Evolutionary conservation across 257 asterid species (phyloP).

Genomic region (Solanum medicagineum): DNA sequence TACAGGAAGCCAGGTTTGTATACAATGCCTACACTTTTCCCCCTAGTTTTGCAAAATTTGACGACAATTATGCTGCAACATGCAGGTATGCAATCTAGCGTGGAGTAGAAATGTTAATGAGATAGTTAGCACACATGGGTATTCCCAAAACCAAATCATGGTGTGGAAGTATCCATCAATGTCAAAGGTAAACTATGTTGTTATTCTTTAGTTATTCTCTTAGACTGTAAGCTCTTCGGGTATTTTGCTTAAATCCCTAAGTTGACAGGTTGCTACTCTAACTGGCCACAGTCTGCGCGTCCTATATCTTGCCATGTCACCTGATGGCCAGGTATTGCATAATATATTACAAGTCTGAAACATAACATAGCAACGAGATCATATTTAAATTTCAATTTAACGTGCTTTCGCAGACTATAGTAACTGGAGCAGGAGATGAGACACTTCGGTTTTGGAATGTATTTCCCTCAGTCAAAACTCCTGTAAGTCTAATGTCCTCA

Average conservation of each 20-base stretch:
- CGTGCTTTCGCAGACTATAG: conserved; percentile 54
- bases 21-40: background rate
- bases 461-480: conserved; percentile 73
- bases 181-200: conserved; percentile 44
- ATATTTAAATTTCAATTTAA: background rate
- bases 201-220: background rate
- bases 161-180: conserved; percentile 97
- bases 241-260: background rate
- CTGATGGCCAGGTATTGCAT: conserved; percentile 90
- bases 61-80: background rate
- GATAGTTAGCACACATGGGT: conserved; percentile 95
- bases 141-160: conserved; percentile 96
- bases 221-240: background rate
- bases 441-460: conserved; percentile 88
- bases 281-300: conserved; percentile 90
- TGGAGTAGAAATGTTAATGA: conserved; percentile 98
- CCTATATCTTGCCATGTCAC: conserved; percentile 88
- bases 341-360: background rate
- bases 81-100: conserved; percentile 82
- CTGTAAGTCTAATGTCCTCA: conserved; percentile 31
- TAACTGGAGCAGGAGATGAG: conserved; percentile 98
- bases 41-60: background rate
- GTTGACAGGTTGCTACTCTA: conserved; percentile 69
- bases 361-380: background rate
- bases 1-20: conserved; percentile 86